Evolutionary conservation across 1,284 basidiomycete species (phyloP).

Genomic region (Puccinia triticina): DNA sequence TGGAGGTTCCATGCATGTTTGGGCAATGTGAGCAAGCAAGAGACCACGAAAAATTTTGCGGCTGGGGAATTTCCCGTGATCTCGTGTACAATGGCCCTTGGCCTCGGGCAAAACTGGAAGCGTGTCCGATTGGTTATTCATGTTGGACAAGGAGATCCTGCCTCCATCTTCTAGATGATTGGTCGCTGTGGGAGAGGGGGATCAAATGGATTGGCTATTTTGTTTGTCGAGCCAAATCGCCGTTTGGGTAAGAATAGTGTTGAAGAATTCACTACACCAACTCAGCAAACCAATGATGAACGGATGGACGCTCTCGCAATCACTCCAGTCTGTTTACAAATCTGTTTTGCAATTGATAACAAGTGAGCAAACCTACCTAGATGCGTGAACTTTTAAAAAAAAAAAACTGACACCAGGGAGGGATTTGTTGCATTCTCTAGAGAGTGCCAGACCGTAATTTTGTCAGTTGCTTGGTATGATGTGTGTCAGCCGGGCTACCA

Average conservation of each 20-base stretch:
- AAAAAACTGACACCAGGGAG: neutral
- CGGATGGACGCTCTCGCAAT: neutral
- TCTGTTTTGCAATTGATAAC: neutral
- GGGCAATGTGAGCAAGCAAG: neutral
- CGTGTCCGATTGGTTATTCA: neutral
- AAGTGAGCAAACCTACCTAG: neutral
- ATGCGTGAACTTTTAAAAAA: neutral
- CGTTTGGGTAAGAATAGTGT: neutral
- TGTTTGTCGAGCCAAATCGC: neutral
- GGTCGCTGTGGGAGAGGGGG: conserved; percentile 6
- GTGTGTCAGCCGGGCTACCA: no score
- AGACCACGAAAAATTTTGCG: neutral
- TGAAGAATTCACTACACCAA: neutral
- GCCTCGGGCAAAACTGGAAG: conserved; percentile 28
- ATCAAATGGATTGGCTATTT: neutral
- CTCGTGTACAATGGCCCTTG: no score
- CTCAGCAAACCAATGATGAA: neutral
- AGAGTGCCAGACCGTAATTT: no score
- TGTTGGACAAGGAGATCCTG: neutral
- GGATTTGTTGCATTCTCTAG: no score
- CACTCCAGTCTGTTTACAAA: neutral
- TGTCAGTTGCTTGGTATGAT: no score
- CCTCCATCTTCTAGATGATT: conserved; percentile 7
- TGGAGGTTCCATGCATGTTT: conserved; percentile 1
- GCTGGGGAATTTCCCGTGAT: neutral